phyloP scores from a whole-genome alignment of 2,329 filamentous ascomycete species.

The Xylaria sp. region DNA sequence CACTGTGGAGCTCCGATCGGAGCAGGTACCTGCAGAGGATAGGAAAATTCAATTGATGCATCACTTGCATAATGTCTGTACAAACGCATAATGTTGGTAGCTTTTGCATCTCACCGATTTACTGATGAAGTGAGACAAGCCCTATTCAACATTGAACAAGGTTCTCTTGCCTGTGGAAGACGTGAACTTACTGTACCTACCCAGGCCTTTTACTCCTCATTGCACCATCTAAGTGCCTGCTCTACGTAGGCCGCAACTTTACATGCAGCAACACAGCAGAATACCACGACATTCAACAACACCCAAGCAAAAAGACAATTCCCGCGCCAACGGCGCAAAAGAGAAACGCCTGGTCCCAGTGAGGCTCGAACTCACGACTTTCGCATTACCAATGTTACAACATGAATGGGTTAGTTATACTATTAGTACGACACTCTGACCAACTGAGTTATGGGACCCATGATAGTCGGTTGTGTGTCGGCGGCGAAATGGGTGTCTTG shows the following conservation, averaged over 20 bases:
- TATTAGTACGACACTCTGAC: too few species aligned
- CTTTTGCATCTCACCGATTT: conserved; percentile 15
- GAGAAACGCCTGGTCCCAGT: conserved; percentile 17
- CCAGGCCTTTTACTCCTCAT: too few species aligned
- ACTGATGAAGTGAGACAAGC: background rate
- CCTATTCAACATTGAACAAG: background rate
- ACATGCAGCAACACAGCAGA: too few species aligned
- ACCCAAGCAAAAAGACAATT: too few species aligned
- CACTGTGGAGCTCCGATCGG: conserved; percentile 44
- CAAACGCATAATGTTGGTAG: conserved; percentile 29
- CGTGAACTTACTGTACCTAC: too few species aligned
- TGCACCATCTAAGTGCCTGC: too few species aligned
- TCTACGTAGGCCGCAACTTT: too few species aligned
- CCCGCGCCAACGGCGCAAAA: background rate
- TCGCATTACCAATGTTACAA: conserved; percentile 25
- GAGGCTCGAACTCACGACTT: conserved; percentile 31
- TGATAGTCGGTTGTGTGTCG: too few species aligned
- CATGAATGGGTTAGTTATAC: too few species aligned
- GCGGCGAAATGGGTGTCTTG: too few species aligned
- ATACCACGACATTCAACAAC: too few species aligned
- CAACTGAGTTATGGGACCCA: too few species aligned
- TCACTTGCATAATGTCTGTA: conserved; percentile 20
- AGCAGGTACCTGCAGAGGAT: conserved; percentile 24
- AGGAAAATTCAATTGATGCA: conserved; percentile 45
- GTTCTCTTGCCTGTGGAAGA: background rate